Percentiles rank a stretch among this genome's conserved stretches.
Conservation (phyloP, 2,329 filamentous ascomycete genomes). For the Ophiostoma quercus region DNA sequence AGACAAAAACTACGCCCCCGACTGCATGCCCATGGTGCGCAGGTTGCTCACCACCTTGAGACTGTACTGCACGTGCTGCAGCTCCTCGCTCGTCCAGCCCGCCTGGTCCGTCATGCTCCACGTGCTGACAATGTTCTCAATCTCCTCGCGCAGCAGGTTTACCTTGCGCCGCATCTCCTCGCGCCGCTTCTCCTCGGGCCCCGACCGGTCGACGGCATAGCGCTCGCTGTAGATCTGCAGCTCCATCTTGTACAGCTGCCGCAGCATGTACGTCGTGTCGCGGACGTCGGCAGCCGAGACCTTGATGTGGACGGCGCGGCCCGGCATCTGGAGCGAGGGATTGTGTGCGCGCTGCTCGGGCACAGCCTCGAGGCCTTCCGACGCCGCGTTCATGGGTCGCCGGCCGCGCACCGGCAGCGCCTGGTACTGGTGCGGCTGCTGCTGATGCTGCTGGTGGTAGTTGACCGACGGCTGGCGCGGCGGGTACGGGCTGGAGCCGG, state of each 20-base stretch:
- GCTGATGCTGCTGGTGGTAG: neutral
- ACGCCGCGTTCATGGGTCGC: neutral
- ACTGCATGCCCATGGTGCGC: neutral
- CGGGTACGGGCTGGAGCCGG: neutral
- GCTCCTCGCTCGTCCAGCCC: constrained; percentile 19
- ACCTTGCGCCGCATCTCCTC: constrained; percentile 17
- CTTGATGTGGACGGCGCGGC: neutral
- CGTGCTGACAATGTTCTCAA: constrained; percentile 18
- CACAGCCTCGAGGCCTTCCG: neutral
- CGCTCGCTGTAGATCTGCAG: constrained; percentile 22
- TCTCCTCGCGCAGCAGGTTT: constrained; percentile 22
- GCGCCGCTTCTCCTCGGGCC: constrained; percentile 12
- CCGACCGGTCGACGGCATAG: constrained; percentile 17
- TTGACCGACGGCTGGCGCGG: neutral
- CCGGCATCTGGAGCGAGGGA: no score
- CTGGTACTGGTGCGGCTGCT: neutral
- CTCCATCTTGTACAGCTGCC: constrained; percentile 25
- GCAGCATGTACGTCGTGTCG: constrained; percentile 24
- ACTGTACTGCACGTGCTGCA: constrained; percentile 20
- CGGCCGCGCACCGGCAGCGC: neutral
- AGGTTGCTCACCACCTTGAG: constrained; percentile 10
- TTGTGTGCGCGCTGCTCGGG: neutral
- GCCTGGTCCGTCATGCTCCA: constrained; percentile 18
- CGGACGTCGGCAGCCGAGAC: constrained; percentile 22
- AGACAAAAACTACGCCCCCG: neutral